Evolutionary conservation across 2,329 filamentous ascomycete genomes (phyloP).

Genomic region (Epichloe uncinata): DNA sequence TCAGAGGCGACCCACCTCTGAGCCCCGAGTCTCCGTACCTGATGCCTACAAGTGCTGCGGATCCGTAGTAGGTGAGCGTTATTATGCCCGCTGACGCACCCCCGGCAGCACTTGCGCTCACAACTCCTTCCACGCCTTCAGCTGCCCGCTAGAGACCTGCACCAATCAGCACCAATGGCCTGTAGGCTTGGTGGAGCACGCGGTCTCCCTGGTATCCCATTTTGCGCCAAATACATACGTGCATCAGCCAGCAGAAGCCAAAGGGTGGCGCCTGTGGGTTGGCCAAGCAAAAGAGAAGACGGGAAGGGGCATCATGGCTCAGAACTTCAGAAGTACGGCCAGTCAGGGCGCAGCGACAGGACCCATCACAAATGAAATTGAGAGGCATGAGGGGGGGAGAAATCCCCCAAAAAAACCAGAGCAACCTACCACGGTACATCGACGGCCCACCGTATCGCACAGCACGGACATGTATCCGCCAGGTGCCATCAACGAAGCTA

Average conservation of each 20-base stretch:
- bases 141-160: neutral
- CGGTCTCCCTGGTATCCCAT: constrained; percentile 4
- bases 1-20: no score
- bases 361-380: neutral
- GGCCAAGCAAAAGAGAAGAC: constrained; percentile 9
- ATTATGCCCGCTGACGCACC: no score
- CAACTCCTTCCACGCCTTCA: neutral
- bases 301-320: constrained; percentile 4
- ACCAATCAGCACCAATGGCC: neutral
- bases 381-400: neutral
- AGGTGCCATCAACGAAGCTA: neutral
- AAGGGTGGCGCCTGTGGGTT: neutral
- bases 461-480: neutral
- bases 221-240: constrained; percentile 6
- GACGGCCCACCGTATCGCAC: neutral
- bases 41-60: no score
- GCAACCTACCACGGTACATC: neutral
- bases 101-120: no score
- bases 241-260: neutral
- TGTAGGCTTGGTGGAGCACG: constrained; percentile 2
- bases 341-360: neutral
- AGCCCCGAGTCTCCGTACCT: no score
- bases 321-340: no score
- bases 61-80: no score
- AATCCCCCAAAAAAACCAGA: neutral